Percentiles rank a stretch among this genome's conserved stretches.
phyloP scores from a whole-genome alignment of 1,139 yeast species.

The Hansenula sp. region DNA sequence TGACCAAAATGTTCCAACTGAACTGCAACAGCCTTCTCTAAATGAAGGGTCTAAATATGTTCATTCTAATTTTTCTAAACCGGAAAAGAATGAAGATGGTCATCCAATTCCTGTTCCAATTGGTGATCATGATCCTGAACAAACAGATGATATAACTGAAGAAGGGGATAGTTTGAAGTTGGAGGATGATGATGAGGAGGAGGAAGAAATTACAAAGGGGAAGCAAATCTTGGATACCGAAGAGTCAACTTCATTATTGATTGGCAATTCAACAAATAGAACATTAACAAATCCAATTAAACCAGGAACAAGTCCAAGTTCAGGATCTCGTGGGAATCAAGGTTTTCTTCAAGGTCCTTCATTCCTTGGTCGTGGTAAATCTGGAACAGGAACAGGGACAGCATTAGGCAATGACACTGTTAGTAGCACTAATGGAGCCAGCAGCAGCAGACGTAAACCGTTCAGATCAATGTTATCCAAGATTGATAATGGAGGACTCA shows the following conservation, averaged over 20 bases:
- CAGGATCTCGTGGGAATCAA: background rate
- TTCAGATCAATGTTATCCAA: background rate
- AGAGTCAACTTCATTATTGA: conserved; percentile 3
- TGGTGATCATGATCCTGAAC: conserved; percentile 1
- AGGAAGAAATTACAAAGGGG: conserved; percentile 3
- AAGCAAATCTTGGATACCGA: conserved; percentile 6
- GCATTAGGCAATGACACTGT: background rate
- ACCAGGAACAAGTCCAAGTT: background rate
- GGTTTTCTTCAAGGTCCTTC: background rate
- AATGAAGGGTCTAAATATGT: background rate
- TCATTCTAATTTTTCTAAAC: background rate
- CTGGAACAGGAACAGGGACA: background rate
- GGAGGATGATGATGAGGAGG: background rate
- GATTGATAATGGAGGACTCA: background rate
- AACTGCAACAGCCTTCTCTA: background rate
- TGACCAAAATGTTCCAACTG: background rate
- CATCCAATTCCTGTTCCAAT: conserved; percentile 3
- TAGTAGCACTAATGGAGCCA: background rate
- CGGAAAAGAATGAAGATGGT: background rate
- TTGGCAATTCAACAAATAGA: background rate
- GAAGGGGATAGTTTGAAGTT: background rate
- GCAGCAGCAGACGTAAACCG: background rate
- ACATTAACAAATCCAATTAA: background rate
- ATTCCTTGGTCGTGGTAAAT: background rate
- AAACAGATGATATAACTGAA: background rate